phyloP scores from a whole-genome alignment of 495 filamentous ascomycete species.

The Usnea hakonensis region DNA sequence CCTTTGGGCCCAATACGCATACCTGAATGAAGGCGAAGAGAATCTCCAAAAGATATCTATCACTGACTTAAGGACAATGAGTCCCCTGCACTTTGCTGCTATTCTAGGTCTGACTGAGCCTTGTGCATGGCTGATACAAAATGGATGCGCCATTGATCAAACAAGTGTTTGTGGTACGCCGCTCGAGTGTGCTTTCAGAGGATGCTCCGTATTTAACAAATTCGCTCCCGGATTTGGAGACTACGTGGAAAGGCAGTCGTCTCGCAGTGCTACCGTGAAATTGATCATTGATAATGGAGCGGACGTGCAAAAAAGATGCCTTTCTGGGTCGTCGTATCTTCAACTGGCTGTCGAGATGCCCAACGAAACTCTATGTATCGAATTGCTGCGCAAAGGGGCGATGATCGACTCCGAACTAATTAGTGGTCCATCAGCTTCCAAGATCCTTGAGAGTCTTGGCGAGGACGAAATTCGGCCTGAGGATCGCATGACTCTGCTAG shows the following conservation, averaged over 20 bases:
- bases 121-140: constrained; percentile 17
- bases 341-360: neutral
- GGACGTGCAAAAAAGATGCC: neutral
- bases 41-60: no score
- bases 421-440: no score
- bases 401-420: neutral
- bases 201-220: neutral
- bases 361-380: neutral
- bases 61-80: neutral
- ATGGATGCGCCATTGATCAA: constrained; percentile 16
- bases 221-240: neutral
- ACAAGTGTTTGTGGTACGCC: constrained; percentile 20
- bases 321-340: neutral
- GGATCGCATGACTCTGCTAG: neutral
- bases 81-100: constrained; percentile 24
- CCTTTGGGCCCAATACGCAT: neutral
- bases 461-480: neutral
- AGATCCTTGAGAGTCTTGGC: neutral
- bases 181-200: constrained; percentile 19
- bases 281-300: neutral
- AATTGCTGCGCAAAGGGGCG: neutral
- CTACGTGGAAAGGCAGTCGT: neutral
- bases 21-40: no score
- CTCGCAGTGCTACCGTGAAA: neutral
- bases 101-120: constrained; percentile 3